These are phyloP conservation scores for Trichocladium uniseriatum DNA, from an alignment of 495 filamentous ascomycete genomes.

Conservation along the genomic window DNA sequence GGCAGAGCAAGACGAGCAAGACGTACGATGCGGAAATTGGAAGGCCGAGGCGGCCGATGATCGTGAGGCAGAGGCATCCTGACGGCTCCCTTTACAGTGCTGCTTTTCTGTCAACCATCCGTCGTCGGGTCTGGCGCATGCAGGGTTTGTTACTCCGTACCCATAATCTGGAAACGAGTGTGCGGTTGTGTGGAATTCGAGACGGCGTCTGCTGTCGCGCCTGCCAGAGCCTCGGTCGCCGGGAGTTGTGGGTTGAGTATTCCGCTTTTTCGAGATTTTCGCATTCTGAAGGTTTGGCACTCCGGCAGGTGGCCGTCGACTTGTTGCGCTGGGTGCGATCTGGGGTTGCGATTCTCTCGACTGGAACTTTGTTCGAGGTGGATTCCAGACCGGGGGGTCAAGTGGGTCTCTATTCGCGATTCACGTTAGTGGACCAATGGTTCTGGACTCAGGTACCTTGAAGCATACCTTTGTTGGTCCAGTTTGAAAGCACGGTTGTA, in stretches of 20 bases:
- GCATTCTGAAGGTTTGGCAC: conserved; percentile 14
- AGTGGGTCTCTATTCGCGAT: neutral
- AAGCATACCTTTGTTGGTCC: neutral
- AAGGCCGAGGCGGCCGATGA: neutral
- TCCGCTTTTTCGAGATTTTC: conserved; percentile 7
- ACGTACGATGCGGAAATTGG: neutral
- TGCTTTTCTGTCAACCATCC: conserved; percentile 9
- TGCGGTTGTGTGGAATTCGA: conserved; percentile 15
- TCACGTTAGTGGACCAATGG: too few species aligned
- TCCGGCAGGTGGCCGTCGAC: neutral
- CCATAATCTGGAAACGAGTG: conserved; percentile 28
- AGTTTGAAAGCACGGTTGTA: neutral
- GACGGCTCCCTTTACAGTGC: conserved; percentile 16
- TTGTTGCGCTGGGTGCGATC: neutral
- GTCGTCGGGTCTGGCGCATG: neutral
- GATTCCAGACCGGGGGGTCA: neutral
- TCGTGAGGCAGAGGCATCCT: conserved; percentile 4
- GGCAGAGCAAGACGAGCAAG: neutral
- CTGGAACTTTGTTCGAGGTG: neutral
- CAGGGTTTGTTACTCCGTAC: conserved; percentile 12
- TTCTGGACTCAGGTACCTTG: too few species aligned
- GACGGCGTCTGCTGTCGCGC: conserved; percentile 1
- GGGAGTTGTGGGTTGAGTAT: neutral
- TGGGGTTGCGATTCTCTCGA: neutral
- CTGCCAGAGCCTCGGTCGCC: conserved; percentile 1